A percentile compares a stretch with the other conserved stretches of the same genome.
Conservation (phyloP, 2,329 filamentous ascomycete genomes). For the Teratosphaeria zuluensis region DNA sequence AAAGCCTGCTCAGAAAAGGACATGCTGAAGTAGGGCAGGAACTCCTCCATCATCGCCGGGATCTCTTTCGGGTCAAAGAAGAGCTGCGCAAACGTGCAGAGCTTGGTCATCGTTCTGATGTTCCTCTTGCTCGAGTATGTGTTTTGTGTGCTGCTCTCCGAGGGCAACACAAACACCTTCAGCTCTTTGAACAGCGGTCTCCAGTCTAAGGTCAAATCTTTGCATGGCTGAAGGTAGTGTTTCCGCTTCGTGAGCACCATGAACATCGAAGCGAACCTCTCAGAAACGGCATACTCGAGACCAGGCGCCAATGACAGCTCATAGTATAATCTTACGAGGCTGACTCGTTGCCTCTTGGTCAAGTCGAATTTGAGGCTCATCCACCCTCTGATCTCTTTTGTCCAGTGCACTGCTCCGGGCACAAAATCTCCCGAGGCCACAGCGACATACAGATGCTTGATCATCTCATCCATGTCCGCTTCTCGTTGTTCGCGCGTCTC, state of each 20-base stretch:
- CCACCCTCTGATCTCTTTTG: slow-evolving; percentile 90
- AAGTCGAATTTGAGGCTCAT: slow-evolving; percentile 96
- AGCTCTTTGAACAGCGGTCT: slow-evolving; percentile 84
- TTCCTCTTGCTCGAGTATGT: slow-evolving; percentile 48
- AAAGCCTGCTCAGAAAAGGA: slow-evolving; percentile 88
- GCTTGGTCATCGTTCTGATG: slow-evolving; percentile 68
- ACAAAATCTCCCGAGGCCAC: slow-evolving; percentile 89
- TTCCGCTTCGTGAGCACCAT: slow-evolving; percentile 95
- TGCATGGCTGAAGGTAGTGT: slow-evolving; percentile 83
- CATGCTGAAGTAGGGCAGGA: slow-evolving; percentile 65
- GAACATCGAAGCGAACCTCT: slow-evolving; percentile 95
- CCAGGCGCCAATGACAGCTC: slow-evolving; percentile 86
- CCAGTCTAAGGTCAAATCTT: slow-evolving; percentile 90
- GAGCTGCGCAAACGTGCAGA: slow-evolving; percentile 79
- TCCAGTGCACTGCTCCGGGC: slow-evolving; percentile 92
- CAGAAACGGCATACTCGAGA: slow-evolving; percentile 68
- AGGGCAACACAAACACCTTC: slow-evolving; percentile 79
- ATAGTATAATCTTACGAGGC: slow-evolving; percentile 85
- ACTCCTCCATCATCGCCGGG: slow-evolving; percentile 53
- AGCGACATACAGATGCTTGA: slow-evolving; percentile 88
- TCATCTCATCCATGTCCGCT: slow-evolving; percentile 70
- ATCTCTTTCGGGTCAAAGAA: slow-evolving; percentile 89
- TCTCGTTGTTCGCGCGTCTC: slow-evolving; percentile 73
- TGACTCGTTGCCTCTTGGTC: slow-evolving; percentile 70
- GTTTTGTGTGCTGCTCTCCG: slow-evolving; percentile 62